A percentile compares a stretch with the other conserved stretches of the same genome.
phyloP scores from a whole-genome alignment of 163 green algal genomes.

The Prototheca stagnorum region DNA sequence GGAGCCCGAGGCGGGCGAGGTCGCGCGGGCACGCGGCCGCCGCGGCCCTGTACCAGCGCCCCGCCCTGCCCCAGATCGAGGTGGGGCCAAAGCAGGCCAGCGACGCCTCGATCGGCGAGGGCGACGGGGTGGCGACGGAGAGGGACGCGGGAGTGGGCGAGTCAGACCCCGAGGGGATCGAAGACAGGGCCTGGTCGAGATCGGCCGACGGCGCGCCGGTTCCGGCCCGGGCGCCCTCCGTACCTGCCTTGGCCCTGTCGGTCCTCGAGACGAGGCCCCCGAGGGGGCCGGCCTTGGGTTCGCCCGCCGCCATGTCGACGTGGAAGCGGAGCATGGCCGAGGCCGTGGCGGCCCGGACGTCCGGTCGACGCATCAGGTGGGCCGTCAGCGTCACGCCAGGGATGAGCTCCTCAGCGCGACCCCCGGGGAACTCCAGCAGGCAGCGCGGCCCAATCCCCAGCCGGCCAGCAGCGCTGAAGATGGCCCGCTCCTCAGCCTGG shows the following conservation, averaged over 20 bases:
- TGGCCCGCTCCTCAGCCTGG: slow-evolving; percentile 13
- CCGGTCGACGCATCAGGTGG: slow-evolving; percentile 15
- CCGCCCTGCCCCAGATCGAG: slow-evolving; percentile 3
- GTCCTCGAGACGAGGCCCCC: too few relatives aligned
- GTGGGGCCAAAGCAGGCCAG: slow-evolving; percentile 6
- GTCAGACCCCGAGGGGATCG: too few relatives aligned
- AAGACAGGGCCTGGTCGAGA: too few relatives aligned
- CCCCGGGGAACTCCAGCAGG: slow-evolving; percentile 31
- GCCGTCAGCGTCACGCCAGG: slow-evolving; percentile 19
- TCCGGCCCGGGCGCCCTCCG: too few relatives aligned
- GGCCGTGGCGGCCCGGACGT: slow-evolving; percentile 25
- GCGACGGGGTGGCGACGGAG: too few relatives aligned
- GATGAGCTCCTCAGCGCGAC: slow-evolving; percentile 52
- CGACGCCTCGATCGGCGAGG: too few relatives aligned
- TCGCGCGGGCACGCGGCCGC: background rate
- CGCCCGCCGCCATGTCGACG: slow-evolving; percentile 14
- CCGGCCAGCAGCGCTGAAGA: slow-evolving; percentile 9
- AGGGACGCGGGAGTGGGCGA: too few relatives aligned
- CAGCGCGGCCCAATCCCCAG: slow-evolving; percentile 15
- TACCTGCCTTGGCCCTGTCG: too few relatives aligned
- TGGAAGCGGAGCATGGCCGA: slow-evolving; percentile 41
- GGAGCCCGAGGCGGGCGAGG: background rate
- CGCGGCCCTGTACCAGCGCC: too few relatives aligned
- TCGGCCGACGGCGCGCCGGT: too few relatives aligned
- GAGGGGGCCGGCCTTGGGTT: too few relatives aligned